Percentiles rank a stretch among this genome's conserved stretches.
Conservation (phyloP, 2,329 filamentous ascomycete genomes). For the Pezicula radicicola region DNA sequence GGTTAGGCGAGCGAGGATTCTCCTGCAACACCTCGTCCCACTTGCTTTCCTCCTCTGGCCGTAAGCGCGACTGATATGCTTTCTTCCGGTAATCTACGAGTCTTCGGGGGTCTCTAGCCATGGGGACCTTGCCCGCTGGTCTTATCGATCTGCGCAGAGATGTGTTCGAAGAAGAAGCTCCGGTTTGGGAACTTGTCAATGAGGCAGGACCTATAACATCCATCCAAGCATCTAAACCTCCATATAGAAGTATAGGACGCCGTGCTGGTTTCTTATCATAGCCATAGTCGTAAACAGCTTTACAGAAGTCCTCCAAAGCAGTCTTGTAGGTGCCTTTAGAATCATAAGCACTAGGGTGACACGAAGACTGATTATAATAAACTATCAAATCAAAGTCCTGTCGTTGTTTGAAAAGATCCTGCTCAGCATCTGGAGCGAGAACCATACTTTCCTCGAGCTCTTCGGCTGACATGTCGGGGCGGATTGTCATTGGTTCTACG, state of each 20-base stretch:
- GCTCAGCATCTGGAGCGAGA: slow-evolving; percentile 71
- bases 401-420: slow-evolving; percentile 66
- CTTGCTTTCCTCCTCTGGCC: slow-evolving; percentile 75
- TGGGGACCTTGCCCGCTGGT: slow-evolving; percentile 48
- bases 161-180: slow-evolving; percentile 36
- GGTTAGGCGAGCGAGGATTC: slow-evolving; percentile 45
- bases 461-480: slow-evolving; percentile 61
- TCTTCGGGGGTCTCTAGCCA: slow-evolving; percentile 32
- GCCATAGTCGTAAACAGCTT: slow-evolving; percentile 82
- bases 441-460: slow-evolving; percentile 67
- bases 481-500: slow-evolving; percentile 77
- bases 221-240: slow-evolving; percentile 83
- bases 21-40: slow-evolving; percentile 77
- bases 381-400: slow-evolving; percentile 83
- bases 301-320: slow-evolving; percentile 69
- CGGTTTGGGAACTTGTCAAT: slow-evolving; percentile 53
- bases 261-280: slow-evolving; percentile 71
- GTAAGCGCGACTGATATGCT: slow-evolving; percentile 57
- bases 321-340: slow-evolving; percentile 35
- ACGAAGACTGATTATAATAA: slow-evolving; percentile 76
- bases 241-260: slow-evolving; percentile 73
- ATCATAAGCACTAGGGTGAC: slow-evolving; percentile 34
- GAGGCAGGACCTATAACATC: slow-evolving; percentile 65
- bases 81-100: slow-evolving; percentile 27
- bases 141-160: slow-evolving; percentile 33